A percentile compares a stretch with the other conserved stretches of the same genome.
Evolutionary conservation across 2,329 filamentous ascomycete genomes (phyloP).

Genomic region (Alternaria ventricosa): DNA sequence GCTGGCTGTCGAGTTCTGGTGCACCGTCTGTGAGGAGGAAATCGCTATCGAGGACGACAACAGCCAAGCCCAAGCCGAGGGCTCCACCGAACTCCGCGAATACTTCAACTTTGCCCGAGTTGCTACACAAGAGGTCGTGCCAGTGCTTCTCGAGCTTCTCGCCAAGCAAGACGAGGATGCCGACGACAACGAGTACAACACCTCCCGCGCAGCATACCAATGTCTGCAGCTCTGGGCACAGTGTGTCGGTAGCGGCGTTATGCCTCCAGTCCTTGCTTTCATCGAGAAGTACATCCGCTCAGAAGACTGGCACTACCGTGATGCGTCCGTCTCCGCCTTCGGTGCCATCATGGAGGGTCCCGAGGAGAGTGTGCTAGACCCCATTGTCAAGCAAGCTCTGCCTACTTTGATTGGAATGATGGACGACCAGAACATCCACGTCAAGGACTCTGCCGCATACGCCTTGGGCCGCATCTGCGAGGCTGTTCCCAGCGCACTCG

Average conservation of each 20-base stretch:
- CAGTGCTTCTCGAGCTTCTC: constrained; percentile 84
- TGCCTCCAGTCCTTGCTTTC: constrained; percentile 85
- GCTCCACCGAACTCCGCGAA: constrained; percentile 81
- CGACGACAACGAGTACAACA: constrained; percentile 95
- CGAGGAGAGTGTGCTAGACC: constrained; percentile 88
- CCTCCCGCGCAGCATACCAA: constrained; percentile 93
- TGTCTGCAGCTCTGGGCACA: constrained; percentile 95
- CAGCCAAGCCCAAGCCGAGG: constrained; percentile 73
- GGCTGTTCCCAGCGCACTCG: constrained; percentile 88
- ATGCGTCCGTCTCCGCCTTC: constrained; percentile 95
- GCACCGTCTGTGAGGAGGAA: constrained; percentile 99
- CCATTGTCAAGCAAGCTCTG: constrained; percentile 93
- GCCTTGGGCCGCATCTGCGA: constrained; percentile 96
- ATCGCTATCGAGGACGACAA: constrained; percentile 98
- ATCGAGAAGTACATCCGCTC: constrained; percentile 89
- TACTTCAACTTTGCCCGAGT: constrained; percentile 97
- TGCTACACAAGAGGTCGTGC: constrained; percentile 91
- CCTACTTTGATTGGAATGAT: constrained; percentile 91
- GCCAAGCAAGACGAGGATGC: constrained; percentile 99
- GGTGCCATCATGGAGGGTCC: constrained; percentile 99
- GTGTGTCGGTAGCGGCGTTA: constrained; percentile 83
- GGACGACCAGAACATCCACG: constrained; percentile 85
- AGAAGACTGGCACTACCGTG: constrained; percentile 93
- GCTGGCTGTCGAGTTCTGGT: constrained; percentile 99
- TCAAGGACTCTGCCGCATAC: constrained; percentile 95